phyloP scores from a whole-genome alignment of 1,284 basidiomycete species.

The Cutaneotrichosporon cavernicola region DNA sequence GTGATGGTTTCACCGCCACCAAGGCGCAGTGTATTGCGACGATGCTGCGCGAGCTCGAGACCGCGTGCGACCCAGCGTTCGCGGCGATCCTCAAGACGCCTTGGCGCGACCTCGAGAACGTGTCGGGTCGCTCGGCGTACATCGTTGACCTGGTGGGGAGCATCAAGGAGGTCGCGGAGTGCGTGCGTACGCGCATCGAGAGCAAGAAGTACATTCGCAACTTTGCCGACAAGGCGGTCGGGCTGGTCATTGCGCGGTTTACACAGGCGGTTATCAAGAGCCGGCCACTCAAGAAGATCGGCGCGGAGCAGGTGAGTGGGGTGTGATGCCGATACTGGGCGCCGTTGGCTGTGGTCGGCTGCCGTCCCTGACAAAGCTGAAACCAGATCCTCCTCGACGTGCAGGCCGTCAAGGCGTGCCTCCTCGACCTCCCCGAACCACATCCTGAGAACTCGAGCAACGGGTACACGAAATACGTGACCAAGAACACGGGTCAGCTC shows the following conservation, averaged over 20 bases:
- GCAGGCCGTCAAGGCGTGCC: slow-evolving; percentile 76
- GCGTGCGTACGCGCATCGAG: slow-evolving; percentile 62
- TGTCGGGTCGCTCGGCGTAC: slow-evolving; percentile 80
- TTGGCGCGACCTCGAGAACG: slow-evolving; percentile 75
- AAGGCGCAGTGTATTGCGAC: slow-evolving; percentile 76
- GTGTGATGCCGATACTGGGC: no score
- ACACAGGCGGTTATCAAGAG: slow-evolving; percentile 82
- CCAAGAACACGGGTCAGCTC: slow-evolving; percentile 72
- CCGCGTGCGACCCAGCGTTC: slow-evolving; percentile 72
- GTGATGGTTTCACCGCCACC: slow-evolving; percentile 81
- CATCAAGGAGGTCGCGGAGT: slow-evolving; percentile 65
- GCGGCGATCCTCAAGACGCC: slow-evolving; percentile 67
- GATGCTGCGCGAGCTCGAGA: slow-evolving; percentile 78
- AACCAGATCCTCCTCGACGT: slow-evolving; percentile 82
- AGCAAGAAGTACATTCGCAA: slow-evolving; percentile 90
- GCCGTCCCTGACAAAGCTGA: background rate
- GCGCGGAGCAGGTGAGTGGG: slow-evolving; percentile 62
- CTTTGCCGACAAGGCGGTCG: slow-evolving; percentile 85
- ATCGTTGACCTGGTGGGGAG: slow-evolving; percentile 79
- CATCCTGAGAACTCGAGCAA: slow-evolving; percentile 44
- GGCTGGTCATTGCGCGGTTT: slow-evolving; percentile 77
- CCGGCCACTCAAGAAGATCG: slow-evolving; percentile 80
- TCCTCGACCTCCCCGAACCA: slow-evolving; percentile 70
- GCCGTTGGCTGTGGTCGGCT: no score
- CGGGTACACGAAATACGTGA: slow-evolving; percentile 71